Conservation (phyloP, 225 moss, liverwort and hornwort genomes). For the Physcomitrium patens region DNA sequence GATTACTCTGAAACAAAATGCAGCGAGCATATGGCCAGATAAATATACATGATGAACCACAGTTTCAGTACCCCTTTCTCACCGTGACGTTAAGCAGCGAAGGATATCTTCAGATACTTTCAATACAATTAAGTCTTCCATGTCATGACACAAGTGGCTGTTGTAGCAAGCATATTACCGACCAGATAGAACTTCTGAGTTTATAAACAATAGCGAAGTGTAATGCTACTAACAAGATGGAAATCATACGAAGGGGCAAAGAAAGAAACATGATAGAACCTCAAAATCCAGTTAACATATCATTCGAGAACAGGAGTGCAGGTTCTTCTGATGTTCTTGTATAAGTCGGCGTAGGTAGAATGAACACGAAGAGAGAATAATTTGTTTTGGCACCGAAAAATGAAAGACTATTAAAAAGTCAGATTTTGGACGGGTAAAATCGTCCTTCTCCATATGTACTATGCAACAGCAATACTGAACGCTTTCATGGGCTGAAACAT, state of each 20-base stretch:
- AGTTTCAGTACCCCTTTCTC: too few species aligned
- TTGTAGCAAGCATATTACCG: background rate
- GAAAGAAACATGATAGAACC: background rate
- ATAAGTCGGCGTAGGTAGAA: constrained; percentile 1
- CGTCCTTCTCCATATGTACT: constrained; percentile 35
- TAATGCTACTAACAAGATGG: background rate
- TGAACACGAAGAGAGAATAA: background rate
- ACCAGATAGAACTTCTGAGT: background rate
- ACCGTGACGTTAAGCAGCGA: background rate
- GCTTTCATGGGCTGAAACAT: background rate
- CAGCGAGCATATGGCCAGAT: background rate
- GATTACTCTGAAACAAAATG: constrained; percentile 6
- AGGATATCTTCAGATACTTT: background rate
- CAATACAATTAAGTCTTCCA: background rate
- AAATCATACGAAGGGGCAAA: background rate
- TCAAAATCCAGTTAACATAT: background rate
- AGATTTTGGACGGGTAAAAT: background rate
- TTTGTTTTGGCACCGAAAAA: constrained; percentile 7
- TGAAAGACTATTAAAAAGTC: constrained; percentile 1
- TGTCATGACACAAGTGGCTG: background rate
- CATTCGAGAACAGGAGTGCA: background rate
- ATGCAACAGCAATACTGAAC: background rate
- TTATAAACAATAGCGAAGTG: background rate
- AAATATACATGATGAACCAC: background rate
- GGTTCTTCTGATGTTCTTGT: background rate